Base-by-base conservation (phyloP, 2,329 filamentous ascomycete genomes). In the Stemphylium lycopersici region DNA sequence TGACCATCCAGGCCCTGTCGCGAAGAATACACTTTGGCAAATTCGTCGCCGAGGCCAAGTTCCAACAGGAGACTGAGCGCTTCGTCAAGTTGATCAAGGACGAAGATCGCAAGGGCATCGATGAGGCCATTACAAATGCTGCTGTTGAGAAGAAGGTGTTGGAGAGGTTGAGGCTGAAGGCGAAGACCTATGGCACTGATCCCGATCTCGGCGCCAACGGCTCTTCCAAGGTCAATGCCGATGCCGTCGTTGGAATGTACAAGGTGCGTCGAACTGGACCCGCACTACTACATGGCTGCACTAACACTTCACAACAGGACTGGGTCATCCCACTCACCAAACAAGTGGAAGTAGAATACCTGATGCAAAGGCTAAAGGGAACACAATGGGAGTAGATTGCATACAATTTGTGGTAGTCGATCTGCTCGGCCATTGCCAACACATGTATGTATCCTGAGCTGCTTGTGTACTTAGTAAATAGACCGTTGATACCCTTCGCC, bases 311-410 rank as follows among this genome's bases (percentile, higher is more conserved):
- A 34, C 7, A 29, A 10, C 48, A 68, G 83, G 85, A 96, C 74
- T 90, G 90, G 77, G 93, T 99, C 56, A 99, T 99, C 66, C 95
- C 95, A 0, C 78, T 98, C 74, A 99, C 95, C n/a, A 99, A 99
- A 77, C 89, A 92, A 61, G 93, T 99, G 36, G 95, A 99, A 81
- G 92, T 99, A 8, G 95, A 99, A 68, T 99, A 99, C 75, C 81
- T 99, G 65, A 96, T 99, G 91, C 91, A 98, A 77, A 85, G 95
- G 60, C 79, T 99, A 48, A 85, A 86, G 65, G 79, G 78, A 3
- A 81, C 79, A 0, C 56, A 81, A 60, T 81, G 79, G 79, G 78
- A 80, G 59, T 79, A 56, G 33, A 41, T 16, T 39, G 26, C 8
- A 29, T 11, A 29, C 8, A 10, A 29, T 29, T 11, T 29, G 26